Evolutionary conservation across 2,329 filamentous ascomycete species (phyloP), one percentile per base, ranked within the genome.

Genomic region (Epichloe elymi): DNA sequence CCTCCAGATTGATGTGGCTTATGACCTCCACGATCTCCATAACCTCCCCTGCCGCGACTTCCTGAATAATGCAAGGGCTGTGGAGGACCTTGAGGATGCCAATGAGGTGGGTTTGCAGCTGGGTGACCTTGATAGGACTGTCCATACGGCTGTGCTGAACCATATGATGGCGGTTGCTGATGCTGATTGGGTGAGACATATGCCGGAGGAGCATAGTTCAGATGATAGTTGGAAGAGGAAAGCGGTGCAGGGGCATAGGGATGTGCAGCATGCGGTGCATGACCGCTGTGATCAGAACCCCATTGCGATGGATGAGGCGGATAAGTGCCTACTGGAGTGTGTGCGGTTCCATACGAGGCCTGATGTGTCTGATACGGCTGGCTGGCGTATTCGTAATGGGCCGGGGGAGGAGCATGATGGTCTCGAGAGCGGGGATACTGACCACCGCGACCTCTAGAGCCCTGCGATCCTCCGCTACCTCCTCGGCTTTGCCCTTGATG

Each of bases 161-260:
- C 64, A 54, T 75, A 75, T 14, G 69, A 63, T 38, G 71, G 66
- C 49, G 72, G 72, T 54, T 74, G 74, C 12, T 67, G 59, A 53
- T 70, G 70, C 49, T 71, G 68, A 23, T 68, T 51, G 43, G 47
- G 5, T 11, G 65, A 60, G 35, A 64, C 63, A 53, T 80, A 82
- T 8, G 70, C 63, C 57, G 80, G 79, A 40, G 74, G 73, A 39
- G 76, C 72, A 60, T 79, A 82, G 62, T 76, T 79, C 36, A 76
- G 76, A 56, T 80, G 78, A 58, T 80, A 80, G 58, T 76, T 77
- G 54, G 73, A 68, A 35, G 74, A 65, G 47, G 76, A 70, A 36
- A 80, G 65, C 30, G 75, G 73, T 50, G 70, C 61, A 40, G 71
- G 69, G 42, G 68, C 65, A 58, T 77, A 75, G 36, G 70, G 62